Percentiles rank a stretch among this genome's conserved stretches.
Evolutionary conservation across 2,329 filamentous ascomycete genomes (phyloP).

Genomic region (Cercospora sp.): DNA sequence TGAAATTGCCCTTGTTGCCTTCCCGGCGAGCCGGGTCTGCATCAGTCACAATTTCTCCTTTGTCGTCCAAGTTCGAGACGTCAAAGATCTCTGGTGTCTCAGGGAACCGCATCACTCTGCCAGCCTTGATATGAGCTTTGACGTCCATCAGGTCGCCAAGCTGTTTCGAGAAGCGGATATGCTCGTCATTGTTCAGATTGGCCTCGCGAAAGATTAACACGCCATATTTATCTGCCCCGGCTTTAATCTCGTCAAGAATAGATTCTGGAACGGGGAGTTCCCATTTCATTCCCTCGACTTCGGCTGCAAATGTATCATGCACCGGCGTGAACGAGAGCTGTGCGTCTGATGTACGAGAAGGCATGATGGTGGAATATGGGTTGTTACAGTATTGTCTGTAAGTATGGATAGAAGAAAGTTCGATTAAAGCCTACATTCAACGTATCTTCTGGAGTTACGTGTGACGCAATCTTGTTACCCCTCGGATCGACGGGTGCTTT

Average conservation of each 20-base stretch:
- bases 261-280: constrained; percentile 26
- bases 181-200: constrained; percentile 52
- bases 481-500: background rate
- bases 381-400: background rate
- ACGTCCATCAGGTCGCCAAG: constrained; percentile 61
- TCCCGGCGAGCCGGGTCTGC: constrained; percentile 43
- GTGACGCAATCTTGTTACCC: background rate
- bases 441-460: background rate
- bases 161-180: constrained; percentile 53
- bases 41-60: constrained; percentile 47
- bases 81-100: constrained; percentile 58
- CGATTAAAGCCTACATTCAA: background rate
- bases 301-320: constrained; percentile 24
- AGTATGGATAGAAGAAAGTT: background rate
- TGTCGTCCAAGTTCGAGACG: constrained; percentile 56
- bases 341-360: constrained; percentile 23
- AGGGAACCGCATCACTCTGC: constrained; percentile 50
- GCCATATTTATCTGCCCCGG: constrained; percentile 49
- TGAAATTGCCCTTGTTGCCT: constrained; percentile 38
- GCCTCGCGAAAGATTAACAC: constrained; percentile 56
- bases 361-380: constrained; percentile 17
- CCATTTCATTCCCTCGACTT: constrained; percentile 22
- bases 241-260: background rate
- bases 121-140: constrained; percentile 50
- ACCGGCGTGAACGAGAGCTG: constrained; percentile 21